These are phyloP conservation scores for Candida taoyuanica DNA, from an alignment of 805 yeast species.

Conservation along the genomic window DNA sequence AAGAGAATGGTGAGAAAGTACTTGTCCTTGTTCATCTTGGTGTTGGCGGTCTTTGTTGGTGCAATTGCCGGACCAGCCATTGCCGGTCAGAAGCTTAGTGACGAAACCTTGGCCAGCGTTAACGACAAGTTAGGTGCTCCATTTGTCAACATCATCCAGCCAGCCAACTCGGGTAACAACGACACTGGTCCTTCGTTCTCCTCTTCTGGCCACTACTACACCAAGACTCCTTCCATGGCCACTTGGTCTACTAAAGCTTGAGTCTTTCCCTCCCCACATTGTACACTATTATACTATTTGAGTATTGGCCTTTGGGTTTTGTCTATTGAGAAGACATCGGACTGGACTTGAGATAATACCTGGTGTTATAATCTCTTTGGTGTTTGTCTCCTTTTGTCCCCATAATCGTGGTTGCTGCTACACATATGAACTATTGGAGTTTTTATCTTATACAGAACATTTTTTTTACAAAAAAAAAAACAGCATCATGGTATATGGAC, in stretches of 20 bases:
- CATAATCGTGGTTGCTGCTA: too few relatives aligned
- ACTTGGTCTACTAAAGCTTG: conserved; percentile 54
- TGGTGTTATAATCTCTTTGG: too few relatives aligned
- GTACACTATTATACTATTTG: conserved; percentile 4
- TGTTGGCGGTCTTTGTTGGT: conserved; percentile 66
- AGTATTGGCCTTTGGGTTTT: neutral
- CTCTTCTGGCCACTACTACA: conserved; percentile 35
- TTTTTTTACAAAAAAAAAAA: too few relatives aligned
- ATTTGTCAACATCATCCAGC: conserved; percentile 78
- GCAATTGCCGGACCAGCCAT: conserved; percentile 90
- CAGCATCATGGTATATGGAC: too few relatives aligned
- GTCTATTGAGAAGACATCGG: too few relatives aligned
- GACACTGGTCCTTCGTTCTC: conserved; percentile 63
- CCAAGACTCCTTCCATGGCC: conserved; percentile 46
- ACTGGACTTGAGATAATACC: too few relatives aligned
- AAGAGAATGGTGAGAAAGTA: conserved; percentile 97
- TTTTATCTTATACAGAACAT: too few relatives aligned
- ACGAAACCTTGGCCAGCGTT: conserved; percentile 19
- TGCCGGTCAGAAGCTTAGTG: conserved; percentile 56
- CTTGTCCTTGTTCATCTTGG: conserved; percentile 69
- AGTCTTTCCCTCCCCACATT: neutral
- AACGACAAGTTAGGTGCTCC: conserved; percentile 33
- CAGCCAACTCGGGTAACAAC: conserved; percentile 73
- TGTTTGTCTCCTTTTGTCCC: too few relatives aligned
- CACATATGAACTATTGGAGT: too few relatives aligned